Evolutionary conservation across 345 rosid genomes (phyloP).

Genomic region (Brassica rapa): DNA sequence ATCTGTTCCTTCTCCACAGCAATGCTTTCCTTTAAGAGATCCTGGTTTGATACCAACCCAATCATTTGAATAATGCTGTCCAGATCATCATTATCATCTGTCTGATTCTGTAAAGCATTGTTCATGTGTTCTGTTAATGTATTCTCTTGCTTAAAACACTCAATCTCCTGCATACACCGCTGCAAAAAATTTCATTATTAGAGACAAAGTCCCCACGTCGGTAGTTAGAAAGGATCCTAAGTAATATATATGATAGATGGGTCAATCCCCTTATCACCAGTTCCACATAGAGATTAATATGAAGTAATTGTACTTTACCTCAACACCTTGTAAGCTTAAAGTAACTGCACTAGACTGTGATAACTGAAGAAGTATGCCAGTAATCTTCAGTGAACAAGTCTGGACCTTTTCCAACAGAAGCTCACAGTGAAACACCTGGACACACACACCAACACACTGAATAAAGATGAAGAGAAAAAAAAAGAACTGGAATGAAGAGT

Average conservation of each 20-base stretch:
- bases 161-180: slow-evolving; percentile 68
- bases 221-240: too few species aligned
- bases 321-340: slow-evolving; percentile 51
- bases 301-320: slow-evolving; percentile 46
- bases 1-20: slow-evolving; percentile 73
- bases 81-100: slow-evolving; percentile 42
- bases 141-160: slow-evolving; percentile 47
- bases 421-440: slow-evolving; percentile 68
- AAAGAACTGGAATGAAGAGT: neutral
- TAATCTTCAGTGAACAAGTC: slow-evolving; percentile 62
- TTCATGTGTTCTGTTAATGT: slow-evolving; percentile 46
- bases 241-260: too few species aligned
- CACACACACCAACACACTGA: slow-evolving; percentile 16
- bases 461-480: neutral
- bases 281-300: too few species aligned
- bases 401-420: slow-evolving; percentile 56
- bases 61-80: slow-evolving; percentile 57
- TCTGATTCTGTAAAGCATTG: slow-evolving; percentile 39
- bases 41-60: slow-evolving; percentile 62
- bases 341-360: slow-evolving; percentile 50
- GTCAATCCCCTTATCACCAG: too few species aligned
- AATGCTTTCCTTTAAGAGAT: slow-evolving; percentile 72
- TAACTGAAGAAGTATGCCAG: slow-evolving; percentile 49
- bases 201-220: too few species aligned
- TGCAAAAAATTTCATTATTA: slow-evolving; percentile 17